Percentiles rank a stretch among this genome's conserved stretches.
phyloP scores from a whole-genome alignment of 331 rosid species.

The Dryas integrifolia region DNA sequence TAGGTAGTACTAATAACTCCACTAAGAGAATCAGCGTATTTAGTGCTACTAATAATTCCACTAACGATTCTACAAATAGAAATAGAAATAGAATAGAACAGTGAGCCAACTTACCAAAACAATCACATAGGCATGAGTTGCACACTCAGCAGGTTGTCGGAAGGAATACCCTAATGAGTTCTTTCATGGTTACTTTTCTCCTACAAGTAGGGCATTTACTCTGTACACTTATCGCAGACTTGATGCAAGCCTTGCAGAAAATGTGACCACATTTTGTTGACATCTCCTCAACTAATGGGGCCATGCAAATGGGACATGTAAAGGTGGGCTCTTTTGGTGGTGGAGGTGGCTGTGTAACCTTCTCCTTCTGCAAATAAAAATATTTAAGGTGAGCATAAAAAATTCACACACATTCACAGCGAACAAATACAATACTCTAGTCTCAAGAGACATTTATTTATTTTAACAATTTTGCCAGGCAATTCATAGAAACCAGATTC shows the following conservation, averaged over 20 bases:
- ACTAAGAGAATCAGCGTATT: too few relatives aligned
- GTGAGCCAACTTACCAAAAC: slow-evolving; percentile 18
- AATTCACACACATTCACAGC: neutral
- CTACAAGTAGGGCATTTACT: slow-evolving; percentile 78
- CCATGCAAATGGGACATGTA: slow-evolving; percentile 78
- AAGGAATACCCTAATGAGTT: slow-evolving; percentile 68
- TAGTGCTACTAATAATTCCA: neutral
- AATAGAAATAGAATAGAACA: neutral
- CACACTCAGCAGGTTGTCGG: slow-evolving; percentile 49
- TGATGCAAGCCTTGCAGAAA: slow-evolving; percentile 69
- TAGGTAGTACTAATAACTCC: neutral
- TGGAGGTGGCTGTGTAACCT: slow-evolving; percentile 24
- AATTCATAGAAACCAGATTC: too few relatives aligned
- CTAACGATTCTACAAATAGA: neutral
- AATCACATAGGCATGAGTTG: slow-evolving; percentile 26
- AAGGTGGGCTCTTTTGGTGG: slow-evolving; percentile 60
- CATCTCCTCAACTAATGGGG: slow-evolving; percentile 53
- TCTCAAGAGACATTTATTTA: neutral
- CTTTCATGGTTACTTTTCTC: slow-evolving; percentile 48
- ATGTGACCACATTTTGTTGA: slow-evolving; percentile 92
- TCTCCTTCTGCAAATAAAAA: slow-evolving; percentile 43
- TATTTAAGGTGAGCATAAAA: slow-evolving; percentile 16
- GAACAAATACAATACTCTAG: neutral
- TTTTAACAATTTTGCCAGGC: too few relatives aligned
- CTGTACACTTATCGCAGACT: slow-evolving; percentile 41